Base-by-base conservation (phyloP, 257 asterid genomes). In the Cynanchum wilfordii region DNA sequence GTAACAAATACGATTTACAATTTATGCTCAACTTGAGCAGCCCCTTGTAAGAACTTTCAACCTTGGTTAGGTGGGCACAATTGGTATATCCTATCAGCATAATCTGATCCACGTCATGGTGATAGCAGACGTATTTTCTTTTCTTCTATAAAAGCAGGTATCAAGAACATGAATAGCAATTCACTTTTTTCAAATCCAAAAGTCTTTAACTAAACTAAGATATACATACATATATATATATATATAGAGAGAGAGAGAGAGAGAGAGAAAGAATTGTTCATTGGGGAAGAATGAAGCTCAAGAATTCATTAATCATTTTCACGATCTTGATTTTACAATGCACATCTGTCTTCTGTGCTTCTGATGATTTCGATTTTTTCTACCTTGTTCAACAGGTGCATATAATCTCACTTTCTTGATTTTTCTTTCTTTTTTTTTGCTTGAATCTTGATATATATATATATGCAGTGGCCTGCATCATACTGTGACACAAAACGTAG, bases 391-490 rank as follows among this genome's bases (percentile, higher is more conserved):
- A 86, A 56, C 92, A 87, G 92, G 97, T 84, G 24, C 6, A 17
- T 51, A 47, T n/a, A 10, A 11, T 47, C 17, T 47, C 22, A 51
- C 7, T 51, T 50, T 15, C n/a, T 50, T 50, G 8, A 50, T 50
- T 16, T 7, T 50, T 50, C 3, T 30, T 30, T 4, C 38, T 33
- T 33, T 2, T 0, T 3, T 33, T 33, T 33, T 33, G 38, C n/a
- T 50, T 15, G 56, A 50, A 4, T 51, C n/a, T 51, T 51, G 57
- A 51, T 17, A 47, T 42, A 42, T 42, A 42, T 42, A 42, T 42
- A 42, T 42, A 16, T 73, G 33, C 58, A 90, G 98, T 90, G 96
- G 98, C 94, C 96, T 2, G 89, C 75, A n/a, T 87, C 98, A 0
- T 85, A 82, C 45, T 92, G 96, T 50, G 96, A 86, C 30, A 74